These are phyloP conservation scores for Erigeron canadensis DNA, from an alignment of 129 eudicot genomes.

Conservation along the genomic window DNA sequence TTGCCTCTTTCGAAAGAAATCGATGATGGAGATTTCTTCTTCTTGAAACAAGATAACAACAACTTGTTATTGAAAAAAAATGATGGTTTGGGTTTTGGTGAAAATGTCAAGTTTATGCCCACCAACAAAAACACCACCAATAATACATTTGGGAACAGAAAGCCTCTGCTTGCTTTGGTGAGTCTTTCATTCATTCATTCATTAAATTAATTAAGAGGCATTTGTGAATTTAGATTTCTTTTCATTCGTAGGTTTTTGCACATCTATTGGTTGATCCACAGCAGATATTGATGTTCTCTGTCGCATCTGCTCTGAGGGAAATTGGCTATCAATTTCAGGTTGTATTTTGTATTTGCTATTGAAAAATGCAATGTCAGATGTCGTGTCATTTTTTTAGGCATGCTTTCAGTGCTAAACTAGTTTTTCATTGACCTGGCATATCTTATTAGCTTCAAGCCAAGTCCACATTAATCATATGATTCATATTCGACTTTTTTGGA, in stretches of 20 bases:
- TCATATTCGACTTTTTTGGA: no score
- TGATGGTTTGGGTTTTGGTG: slow-evolving; percentile 70
- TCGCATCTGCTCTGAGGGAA: slow-evolving; percentile 34
- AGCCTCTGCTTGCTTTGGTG: slow-evolving; percentile 84
- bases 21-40: slow-evolving; percentile 37
- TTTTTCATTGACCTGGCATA: not conserved
- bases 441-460: not conserved
- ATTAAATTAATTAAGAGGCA: no score
- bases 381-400: not conserved
- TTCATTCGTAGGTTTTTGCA: slow-evolving; percentile 72
- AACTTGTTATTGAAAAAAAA: no score
- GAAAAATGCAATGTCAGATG: slow-evolving; percentile 5
- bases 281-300: slow-evolving; percentile 42
- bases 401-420: not conserved
- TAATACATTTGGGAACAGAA: slow-evolving; percentile 69
- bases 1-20: slow-evolving; percentile 35
- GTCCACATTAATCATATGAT: not conserved
- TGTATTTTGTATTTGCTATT: not conserved
- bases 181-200: slow-evolving; percentile 15
- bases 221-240: no score
- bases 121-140: no score
- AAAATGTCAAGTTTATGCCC: slow-evolving; percentile 66
- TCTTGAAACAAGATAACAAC: slow-evolving; percentile 28
- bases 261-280: slow-evolving; percentile 74
- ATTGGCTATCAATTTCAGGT: slow-evolving; percentile 44